Percentiles rank a stretch among this genome's conserved stretches.
Conservation (phyloP, 768 basidiomycete genomes). For the Fomitopsis pulvina region DNA sequence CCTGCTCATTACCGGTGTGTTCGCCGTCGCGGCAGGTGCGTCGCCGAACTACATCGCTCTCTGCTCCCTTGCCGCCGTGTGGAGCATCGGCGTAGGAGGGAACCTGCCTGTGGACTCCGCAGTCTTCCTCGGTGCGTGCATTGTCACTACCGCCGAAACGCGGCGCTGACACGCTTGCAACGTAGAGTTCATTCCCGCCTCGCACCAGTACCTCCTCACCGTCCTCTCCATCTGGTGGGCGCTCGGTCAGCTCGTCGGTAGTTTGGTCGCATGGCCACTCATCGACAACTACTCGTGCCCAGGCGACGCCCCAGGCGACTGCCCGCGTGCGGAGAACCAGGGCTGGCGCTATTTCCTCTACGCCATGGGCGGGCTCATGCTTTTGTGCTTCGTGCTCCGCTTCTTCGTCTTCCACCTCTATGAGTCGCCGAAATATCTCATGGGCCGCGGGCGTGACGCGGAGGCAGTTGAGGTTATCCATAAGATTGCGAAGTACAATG, state of each 20-base stretch:
- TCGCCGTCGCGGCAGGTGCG: constrained; percentile 57
- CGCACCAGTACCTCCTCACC: constrained; percentile 71
- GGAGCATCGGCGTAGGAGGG: constrained; percentile 68
- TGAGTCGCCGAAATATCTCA: constrained; percentile 68
- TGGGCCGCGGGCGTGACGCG: constrained; percentile 59
- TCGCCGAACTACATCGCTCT: constrained; percentile 47
- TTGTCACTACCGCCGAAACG: not conserved
- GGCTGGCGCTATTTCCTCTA: constrained; percentile 79
- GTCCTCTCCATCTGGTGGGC: constrained; percentile 79
- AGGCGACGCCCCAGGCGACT: constrained; percentile 24
- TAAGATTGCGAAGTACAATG: constrained; percentile 55
- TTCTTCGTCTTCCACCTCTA: constrained; percentile 59
- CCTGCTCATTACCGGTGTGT: constrained; percentile 57
- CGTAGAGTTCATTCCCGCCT: constrained; percentile 60
- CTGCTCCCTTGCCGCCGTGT: constrained; percentile 45
- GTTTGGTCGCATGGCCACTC: constrained; percentile 26
- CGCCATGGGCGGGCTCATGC: constrained; percentile 64
- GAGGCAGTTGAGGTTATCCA: constrained; percentile 58
- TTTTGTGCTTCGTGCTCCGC: constrained; percentile 53
- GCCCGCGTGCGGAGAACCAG: constrained; percentile 47
- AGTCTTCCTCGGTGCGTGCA: constrained; percentile 56
- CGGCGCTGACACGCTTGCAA: not conserved
- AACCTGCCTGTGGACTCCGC: constrained; percentile 73
- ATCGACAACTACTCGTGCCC: constrained; percentile 44
- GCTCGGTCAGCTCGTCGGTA: constrained; percentile 62